phyloP scores from a whole-genome alignment of 768 basidiomycete genomes.

The Strobilomyces dryophilus region DNA sequence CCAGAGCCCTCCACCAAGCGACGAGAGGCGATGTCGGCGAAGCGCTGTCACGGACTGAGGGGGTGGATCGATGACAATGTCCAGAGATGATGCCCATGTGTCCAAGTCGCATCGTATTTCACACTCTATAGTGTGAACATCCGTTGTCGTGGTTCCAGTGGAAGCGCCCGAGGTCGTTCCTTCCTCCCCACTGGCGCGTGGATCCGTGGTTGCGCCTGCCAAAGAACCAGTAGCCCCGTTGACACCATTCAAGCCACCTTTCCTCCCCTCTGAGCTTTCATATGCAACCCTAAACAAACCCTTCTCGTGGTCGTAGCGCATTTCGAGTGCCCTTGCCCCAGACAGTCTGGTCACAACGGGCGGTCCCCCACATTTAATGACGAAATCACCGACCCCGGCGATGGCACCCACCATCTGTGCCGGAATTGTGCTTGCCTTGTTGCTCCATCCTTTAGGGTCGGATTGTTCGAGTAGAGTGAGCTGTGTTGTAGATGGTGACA shows the following conservation, averaged over 20 bases:
- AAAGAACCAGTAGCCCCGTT: constrained; percentile 15
- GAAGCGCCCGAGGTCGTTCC: background rate
- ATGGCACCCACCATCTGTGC: constrained; percentile 88
- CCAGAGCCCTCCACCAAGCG: constrained; percentile 92
- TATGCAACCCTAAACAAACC: constrained; percentile 81
- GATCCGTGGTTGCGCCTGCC: background rate
- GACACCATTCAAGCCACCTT: constrained; percentile 24
- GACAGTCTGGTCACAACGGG: constrained; percentile 83
- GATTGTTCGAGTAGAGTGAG: constrained; percentile 94
- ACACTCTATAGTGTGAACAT: constrained; percentile 67
- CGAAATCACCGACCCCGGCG: constrained; percentile 91
- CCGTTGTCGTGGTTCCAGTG: constrained; percentile 11
- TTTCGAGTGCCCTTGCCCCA: constrained; percentile 68
- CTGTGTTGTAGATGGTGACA: constrained; percentile 92
- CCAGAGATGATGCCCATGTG: constrained; percentile 78
- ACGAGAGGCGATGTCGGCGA: constrained; percentile 80
- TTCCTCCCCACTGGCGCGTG: constrained; percentile 18
- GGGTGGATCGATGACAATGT: constrained; percentile 91
- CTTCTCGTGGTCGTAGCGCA: constrained; percentile 87
- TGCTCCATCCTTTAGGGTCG: constrained; percentile 96
- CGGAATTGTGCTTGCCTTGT: constrained; percentile 83
- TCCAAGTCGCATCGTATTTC: constrained; percentile 91
- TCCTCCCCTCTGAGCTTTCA: constrained; percentile 55
- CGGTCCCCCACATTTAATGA: constrained; percentile 93
- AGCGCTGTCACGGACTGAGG: constrained; percentile 80